Conservation (phyloP, 2,329 filamentous ascomycete species). For the Penicillium palitans region DNA sequence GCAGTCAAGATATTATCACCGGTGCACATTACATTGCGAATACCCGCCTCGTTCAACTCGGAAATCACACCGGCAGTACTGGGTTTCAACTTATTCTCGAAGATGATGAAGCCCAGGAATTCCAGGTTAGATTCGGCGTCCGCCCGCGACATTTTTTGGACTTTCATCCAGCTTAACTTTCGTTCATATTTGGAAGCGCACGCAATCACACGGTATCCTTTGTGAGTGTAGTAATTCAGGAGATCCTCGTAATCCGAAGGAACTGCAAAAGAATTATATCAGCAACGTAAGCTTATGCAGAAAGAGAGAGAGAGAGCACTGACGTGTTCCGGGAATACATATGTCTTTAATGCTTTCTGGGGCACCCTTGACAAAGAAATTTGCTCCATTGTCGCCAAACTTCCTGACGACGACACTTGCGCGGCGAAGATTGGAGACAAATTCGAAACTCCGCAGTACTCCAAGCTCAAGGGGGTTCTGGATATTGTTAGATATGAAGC, state of each 20-base stretch:
- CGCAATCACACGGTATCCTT: slow-evolving; percentile 93
- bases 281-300: not conserved
- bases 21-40: slow-evolving; percentile 92
- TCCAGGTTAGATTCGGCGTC: slow-evolving; percentile 82
- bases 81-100: slow-evolving; percentile 96
- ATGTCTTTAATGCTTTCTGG: slow-evolving; percentile 97
- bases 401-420: slow-evolving; percentile 90
- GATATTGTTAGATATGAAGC: not conserved
- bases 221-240: slow-evolving; percentile 86
- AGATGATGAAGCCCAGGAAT: slow-evolving; percentile 95
- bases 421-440: slow-evolving; percentile 85
- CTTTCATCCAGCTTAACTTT: slow-evolving; percentile 88
- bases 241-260: slow-evolving; percentile 88
- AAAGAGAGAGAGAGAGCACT: slow-evolving; percentile 36
- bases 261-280: slow-evolving; percentile 48
- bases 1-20: slow-evolving; percentile 97
- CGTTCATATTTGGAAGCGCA: slow-evolving; percentile 86
- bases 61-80: slow-evolving; percentile 77
- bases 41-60: slow-evolving; percentile 78
- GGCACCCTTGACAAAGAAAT: slow-evolving; percentile 93
- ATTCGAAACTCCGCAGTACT: slow-evolving; percentile 89
- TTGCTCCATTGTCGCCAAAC: slow-evolving; percentile 79
- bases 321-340: slow-evolving; percentile 76
- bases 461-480: slow-evolving; percentile 72
- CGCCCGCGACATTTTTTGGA: slow-evolving; percentile 85